These are phyloP conservation scores for Saprolegnia diclina DNA, from an alignment of 352 stramenopile genomes.

Conservation along the genomic window DNA sequence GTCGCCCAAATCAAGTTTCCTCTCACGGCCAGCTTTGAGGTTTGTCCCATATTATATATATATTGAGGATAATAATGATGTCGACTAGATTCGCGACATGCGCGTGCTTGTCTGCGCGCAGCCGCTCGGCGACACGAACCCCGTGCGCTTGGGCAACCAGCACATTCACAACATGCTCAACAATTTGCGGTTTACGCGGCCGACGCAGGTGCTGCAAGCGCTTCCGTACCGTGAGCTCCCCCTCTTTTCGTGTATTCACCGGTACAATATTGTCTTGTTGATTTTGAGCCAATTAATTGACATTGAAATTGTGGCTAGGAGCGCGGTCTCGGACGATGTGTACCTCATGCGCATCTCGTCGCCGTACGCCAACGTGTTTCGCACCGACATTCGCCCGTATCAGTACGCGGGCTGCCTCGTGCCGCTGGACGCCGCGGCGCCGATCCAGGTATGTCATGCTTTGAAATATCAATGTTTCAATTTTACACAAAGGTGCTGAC, in stretches of 20 bases:
- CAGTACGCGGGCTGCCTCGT: constrained; percentile 22
- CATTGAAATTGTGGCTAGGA: neutral
- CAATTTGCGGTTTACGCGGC: constrained; percentile 23
- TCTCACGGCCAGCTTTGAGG: constrained; percentile 17
- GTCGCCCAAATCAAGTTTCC: constrained; percentile 27
- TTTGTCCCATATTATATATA: neutral
- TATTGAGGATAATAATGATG: too few species aligned
- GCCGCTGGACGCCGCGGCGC: neutral
- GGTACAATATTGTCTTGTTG: constrained; percentile 3
- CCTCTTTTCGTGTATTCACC: constrained; percentile 21
- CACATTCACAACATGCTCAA: constrained; percentile 19
- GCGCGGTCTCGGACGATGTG: constrained; percentile 21
- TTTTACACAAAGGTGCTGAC: neutral
- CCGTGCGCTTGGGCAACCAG: neutral
- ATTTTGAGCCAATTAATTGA: neutral
- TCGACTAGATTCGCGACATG: constrained; percentile 22
- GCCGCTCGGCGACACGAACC: constrained; percentile 20
- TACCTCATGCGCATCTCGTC: constrained; percentile 24
- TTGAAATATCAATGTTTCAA: constrained; percentile 3
- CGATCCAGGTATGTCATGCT: constrained; percentile 11
- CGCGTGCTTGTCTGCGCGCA: constrained; percentile 24
- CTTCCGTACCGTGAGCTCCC: constrained; percentile 14
- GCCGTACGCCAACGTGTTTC: constrained; percentile 19
- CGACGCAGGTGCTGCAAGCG: constrained; percentile 18
- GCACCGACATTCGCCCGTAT: constrained; percentile 2